phyloP scores from a whole-genome alignment of 257 asterid species.

The Solanum ossicruentum region DNA sequence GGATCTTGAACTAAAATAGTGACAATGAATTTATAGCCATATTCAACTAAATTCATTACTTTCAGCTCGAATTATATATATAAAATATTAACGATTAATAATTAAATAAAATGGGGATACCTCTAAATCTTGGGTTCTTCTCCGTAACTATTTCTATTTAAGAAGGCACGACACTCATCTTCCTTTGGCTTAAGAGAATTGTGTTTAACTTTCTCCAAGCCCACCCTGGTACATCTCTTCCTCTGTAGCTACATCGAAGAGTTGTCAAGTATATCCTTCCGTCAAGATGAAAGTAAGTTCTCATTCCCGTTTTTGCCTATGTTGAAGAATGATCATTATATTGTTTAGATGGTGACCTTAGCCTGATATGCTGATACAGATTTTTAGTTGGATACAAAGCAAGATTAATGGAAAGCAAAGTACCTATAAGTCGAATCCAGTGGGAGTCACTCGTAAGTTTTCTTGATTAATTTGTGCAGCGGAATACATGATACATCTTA shows the following conservation, averaged over 20 bases:
- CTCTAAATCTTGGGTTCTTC: background rate
- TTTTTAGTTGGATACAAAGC: conserved; percentile 63
- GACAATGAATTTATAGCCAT: background rate
- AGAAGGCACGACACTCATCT: background rate
- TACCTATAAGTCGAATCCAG: conserved; percentile 10
- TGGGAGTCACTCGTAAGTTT: conserved; percentile 28
- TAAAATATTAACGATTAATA: background rate
- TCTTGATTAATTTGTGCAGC: background rate
- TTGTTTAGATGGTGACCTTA: background rate
- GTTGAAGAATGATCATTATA: background rate
- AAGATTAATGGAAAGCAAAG: conserved; percentile 30
- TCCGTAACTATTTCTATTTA: conserved; percentile 12
- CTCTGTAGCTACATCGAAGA: background rate
- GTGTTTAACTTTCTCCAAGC: conserved; percentile 1
- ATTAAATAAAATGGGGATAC: background rate
- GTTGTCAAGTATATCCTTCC: background rate
- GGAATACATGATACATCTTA: background rate
- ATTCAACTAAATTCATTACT: background rate
- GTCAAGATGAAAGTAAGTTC: conserved; percentile 44
- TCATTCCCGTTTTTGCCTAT: background rate
- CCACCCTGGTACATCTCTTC: conserved; percentile 1
- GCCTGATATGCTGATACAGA: conserved; percentile 18
- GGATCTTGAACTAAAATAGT: conserved; percentile 36
- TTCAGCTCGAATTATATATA: background rate
- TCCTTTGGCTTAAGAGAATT: conserved; percentile 21